Conservation (phyloP, 306 rosid species). For the Mimosa bimucronata region DNA sequence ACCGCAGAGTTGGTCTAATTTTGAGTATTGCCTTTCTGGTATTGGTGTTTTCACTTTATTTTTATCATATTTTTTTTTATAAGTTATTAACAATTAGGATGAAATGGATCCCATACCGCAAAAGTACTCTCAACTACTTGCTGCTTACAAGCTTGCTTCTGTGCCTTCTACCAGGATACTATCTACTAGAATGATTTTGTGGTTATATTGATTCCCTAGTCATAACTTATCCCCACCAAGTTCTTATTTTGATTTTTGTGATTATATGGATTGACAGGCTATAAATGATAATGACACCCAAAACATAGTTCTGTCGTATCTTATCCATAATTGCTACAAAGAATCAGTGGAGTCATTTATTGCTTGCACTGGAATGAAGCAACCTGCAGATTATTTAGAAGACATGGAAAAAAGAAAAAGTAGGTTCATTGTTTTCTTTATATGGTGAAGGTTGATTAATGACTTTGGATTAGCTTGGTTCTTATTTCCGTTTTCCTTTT, state of each 20-base stretch:
- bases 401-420: slow-evolving; percentile 89
- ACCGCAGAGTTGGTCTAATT: background rate
- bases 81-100: background rate
- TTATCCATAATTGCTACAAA: slow-evolving; percentile 83
- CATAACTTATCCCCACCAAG: slow-evolving; percentile 2
- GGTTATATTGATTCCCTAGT: slow-evolving; percentile 22
- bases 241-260: slow-evolving; percentile 20
- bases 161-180: slow-evolving; percentile 22
- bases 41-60: slow-evolving; percentile 1
- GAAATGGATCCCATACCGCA: background rate
- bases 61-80: background rate
- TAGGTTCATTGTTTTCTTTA: slow-evolving; percentile 41
- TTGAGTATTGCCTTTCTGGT: slow-evolving; percentile 6
- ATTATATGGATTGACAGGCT: slow-evolving; percentile 54
- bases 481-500: slow-evolving; percentile 8
- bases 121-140: background rate
- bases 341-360: slow-evolving; percentile 81
- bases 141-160: background rate
- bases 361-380: slow-evolving; percentile 71
- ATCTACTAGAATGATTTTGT: slow-evolving; percentile 21
- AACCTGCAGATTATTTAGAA: slow-evolving; percentile 58
- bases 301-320: slow-evolving; percentile 76
- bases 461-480: slow-evolving; percentile 1
- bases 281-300: slow-evolving; percentile 68
- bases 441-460: background rate